Percentiles rank a stretch among this genome's conserved stretches.
Conservation (phyloP, 139 green algal species). For the Pedinophyceae sp. region DNA sequence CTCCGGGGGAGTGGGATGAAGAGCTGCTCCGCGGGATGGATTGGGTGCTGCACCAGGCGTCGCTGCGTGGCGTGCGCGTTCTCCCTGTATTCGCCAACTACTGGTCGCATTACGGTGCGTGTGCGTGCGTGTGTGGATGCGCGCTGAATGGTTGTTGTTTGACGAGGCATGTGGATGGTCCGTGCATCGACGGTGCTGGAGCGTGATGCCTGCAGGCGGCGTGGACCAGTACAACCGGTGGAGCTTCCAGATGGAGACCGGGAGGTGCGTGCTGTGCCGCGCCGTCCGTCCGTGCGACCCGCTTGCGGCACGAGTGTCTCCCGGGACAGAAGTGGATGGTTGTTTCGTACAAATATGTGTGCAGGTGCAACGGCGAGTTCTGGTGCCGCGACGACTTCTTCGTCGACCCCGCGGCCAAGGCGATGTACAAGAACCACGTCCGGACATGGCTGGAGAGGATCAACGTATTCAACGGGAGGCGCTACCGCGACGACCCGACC, state of each 20-base stretch:
- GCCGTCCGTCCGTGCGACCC: too few species aligned
- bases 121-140: not conserved
- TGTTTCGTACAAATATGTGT: too few species aligned
- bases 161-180: too few species aligned
- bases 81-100: conserved; percentile 56
- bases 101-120: conserved; percentile 36
- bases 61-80: conserved; percentile 25
- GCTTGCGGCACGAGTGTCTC: too few species aligned
- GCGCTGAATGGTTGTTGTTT: not conserved
- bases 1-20: conserved; percentile 41
- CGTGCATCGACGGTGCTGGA: not conserved
- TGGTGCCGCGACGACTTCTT: conserved; percentile 51
- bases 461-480: conserved; percentile 27
- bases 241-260: conserved; percentile 5
- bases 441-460: not conserved
- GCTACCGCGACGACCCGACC: conserved; percentile 50
- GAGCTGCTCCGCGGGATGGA: conserved; percentile 42
- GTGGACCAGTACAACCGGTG: not conserved
- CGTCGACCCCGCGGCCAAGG: conserved; percentile 21
- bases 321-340: too few species aligned
- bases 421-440: conserved; percentile 48
- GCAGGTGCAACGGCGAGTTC: too few species aligned
- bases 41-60: conserved; percentile 38
- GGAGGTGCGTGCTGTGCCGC: too few species aligned
- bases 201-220: not conserved